Conservation (phyloP, 148 eudicot genomes). For the Rhododendron simsii region DNA sequence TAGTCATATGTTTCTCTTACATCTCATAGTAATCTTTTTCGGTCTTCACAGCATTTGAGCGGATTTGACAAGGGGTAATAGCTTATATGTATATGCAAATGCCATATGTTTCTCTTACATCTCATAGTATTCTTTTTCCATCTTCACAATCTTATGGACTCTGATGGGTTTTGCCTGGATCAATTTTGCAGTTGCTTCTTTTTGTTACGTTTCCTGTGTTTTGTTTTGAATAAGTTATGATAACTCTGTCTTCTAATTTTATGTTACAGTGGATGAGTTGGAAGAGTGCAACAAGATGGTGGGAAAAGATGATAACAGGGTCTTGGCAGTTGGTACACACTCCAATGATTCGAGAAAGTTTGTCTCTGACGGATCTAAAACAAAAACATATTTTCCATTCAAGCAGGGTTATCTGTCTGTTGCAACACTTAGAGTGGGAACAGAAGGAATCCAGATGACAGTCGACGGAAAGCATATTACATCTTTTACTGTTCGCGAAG, state of each 20-base stretch:
- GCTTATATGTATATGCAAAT: background rate
- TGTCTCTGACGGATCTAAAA: conserved; percentile 43
- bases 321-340: conserved; percentile 24
- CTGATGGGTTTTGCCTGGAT: background rate
- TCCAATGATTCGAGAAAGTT: conserved; percentile 35
- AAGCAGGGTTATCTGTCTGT: conserved; percentile 86
- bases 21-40: background rate
- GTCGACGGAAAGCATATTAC: conserved; percentile 94
- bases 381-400: conserved; percentile 75
- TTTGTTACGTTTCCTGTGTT: background rate
- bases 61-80: background rate
- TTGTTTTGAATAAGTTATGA: background rate
- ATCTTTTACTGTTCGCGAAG: conserved; percentile 91
- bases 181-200: background rate
- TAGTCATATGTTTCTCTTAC: background rate
- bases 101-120: background rate
- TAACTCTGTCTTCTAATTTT: conserved; percentile 8
- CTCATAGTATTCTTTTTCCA: background rate
- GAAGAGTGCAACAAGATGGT: conserved; percentile 77
- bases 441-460: conserved; percentile 96
- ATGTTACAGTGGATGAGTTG: conserved; percentile 76
- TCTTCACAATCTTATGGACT: background rate
- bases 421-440: conserved; percentile 87
- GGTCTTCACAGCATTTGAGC: background rate
- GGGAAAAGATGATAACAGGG: conserved; percentile 56